Conservation (phyloP, 306 rosid species). For the Lablab purpureus region DNA sequence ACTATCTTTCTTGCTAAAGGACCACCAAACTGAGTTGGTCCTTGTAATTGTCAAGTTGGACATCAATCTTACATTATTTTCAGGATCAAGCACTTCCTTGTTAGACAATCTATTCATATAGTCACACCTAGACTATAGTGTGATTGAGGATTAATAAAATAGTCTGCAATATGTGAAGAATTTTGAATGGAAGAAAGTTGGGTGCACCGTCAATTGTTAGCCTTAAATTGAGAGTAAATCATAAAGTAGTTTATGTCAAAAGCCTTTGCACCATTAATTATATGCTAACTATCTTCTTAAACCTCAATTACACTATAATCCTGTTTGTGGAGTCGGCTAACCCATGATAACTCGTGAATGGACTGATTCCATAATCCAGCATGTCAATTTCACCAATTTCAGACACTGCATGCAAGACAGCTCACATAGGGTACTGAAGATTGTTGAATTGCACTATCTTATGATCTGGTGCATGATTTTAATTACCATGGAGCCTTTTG, state of each 20-base stretch:
- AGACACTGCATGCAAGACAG: neutral
- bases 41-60: neutral
- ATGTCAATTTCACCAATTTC: neutral
- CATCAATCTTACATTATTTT: neutral
- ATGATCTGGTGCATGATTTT: neutral
- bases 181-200: neutral
- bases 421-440: neutral
- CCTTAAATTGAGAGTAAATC: neutral
- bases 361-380: neutral
- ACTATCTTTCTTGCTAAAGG: neutral
- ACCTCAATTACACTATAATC: neutral
- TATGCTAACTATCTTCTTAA: neutral
- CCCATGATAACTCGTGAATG: neutral
- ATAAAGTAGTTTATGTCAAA: neutral
- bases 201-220: neutral
- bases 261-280: neutral
- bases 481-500: neutral
- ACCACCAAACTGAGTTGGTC: neutral
- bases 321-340: neutral
- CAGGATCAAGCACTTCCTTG: neutral
- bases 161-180: neutral
- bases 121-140: neutral
- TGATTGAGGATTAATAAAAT: neutral
- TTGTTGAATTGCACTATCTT: neutral
- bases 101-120: neutral